Evolutionary conservation across 805 yeast species (phyloP).

Genomic region (Isabelozyma heimii): DNA sequence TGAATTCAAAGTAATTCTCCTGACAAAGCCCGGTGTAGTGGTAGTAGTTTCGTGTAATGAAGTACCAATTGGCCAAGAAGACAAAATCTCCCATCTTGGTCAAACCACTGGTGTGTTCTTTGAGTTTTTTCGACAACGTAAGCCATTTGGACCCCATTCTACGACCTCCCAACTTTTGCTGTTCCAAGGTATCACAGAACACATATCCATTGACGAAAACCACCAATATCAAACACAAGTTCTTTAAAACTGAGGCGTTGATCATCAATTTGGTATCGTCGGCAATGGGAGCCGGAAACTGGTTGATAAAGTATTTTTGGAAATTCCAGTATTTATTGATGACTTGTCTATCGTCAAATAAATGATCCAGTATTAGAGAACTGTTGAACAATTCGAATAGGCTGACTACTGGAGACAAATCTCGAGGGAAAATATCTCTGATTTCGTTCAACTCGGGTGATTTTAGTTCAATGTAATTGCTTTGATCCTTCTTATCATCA

Average conservation of each 20-base stretch:
- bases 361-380: neutral
- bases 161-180: slow-evolving; percentile 11
- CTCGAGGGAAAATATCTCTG: neutral
- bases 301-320: neutral
- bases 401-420: neutral
- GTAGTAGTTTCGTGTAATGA: slow-evolving; percentile 18
- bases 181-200: slow-evolving; percentile 7
- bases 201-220: slow-evolving; percentile 19
- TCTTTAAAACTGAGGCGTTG: slow-evolving; percentile 11
- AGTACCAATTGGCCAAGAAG: slow-evolving; percentile 24
- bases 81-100: slow-evolving; percentile 21
- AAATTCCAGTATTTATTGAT: neutral
- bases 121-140: slow-evolving; percentile 13
- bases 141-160: slow-evolving; percentile 8
- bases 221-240: slow-evolving; percentile 13
- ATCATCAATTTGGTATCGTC: neutral
- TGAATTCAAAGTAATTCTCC: slow-evolving; percentile 27
- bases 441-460: neutral
- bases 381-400: neutral
- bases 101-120: slow-evolving; percentile 11
- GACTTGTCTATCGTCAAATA: neutral
- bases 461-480: neutral
- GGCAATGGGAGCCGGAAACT: neutral
- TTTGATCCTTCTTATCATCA: neutral
- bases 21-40: slow-evolving; percentile 12